Evolutionary conservation across 192 early-diverging fungal species (phyloP).

Genomic region (Polychytrium aggregatum): DNA sequence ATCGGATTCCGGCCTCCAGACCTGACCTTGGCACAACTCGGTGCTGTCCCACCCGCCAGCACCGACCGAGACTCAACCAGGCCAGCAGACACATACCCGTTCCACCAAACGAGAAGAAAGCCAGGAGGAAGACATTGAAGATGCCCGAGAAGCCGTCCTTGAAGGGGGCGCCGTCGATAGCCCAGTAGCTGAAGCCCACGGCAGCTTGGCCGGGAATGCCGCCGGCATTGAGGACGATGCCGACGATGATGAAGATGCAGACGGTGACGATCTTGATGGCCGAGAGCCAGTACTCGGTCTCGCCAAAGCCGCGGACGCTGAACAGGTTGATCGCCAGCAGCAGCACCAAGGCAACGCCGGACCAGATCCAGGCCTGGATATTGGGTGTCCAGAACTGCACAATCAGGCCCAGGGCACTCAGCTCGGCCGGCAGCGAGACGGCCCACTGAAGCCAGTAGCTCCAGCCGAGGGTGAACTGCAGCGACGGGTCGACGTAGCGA

Average conservation of each 20-base stretch:
- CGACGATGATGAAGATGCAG: slow-evolving; percentile 21
- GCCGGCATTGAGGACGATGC: slow-evolving; percentile 20
- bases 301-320: slow-evolving; percentile 72
- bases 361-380: slow-evolving; percentile 37
- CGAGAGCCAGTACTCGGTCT: slow-evolving; percentile 69
- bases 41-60: no score
- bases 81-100: slow-evolving; percentile 7
- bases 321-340: slow-evolving; percentile 65
- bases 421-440: slow-evolving; percentile 56
- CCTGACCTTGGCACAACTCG: no score
- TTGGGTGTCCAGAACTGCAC: slow-evolving; percentile 57
- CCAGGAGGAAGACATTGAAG: slow-evolving; percentile 34
- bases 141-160: slow-evolving; percentile 36
- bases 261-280: slow-evolving; percentile 38
- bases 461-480: slow-evolving; percentile 50
- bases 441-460: slow-evolving; percentile 62
- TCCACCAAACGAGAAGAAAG: slow-evolving; percentile 44
- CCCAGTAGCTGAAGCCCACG: slow-evolving; percentile 27
- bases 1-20: no score
- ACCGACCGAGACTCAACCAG: no score
- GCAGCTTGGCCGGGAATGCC: slow-evolving; percentile 7
- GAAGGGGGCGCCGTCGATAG: slow-evolving; percentile 47
- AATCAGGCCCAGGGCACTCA: slow-evolving; percentile 71
- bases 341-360: slow-evolving; percentile 41
- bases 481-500: slow-evolving; percentile 67